Evolutionary conservation across 768 basidiomycete genomes (phyloP).

Genomic region (Coprinopsis strossmayeri): DNA sequence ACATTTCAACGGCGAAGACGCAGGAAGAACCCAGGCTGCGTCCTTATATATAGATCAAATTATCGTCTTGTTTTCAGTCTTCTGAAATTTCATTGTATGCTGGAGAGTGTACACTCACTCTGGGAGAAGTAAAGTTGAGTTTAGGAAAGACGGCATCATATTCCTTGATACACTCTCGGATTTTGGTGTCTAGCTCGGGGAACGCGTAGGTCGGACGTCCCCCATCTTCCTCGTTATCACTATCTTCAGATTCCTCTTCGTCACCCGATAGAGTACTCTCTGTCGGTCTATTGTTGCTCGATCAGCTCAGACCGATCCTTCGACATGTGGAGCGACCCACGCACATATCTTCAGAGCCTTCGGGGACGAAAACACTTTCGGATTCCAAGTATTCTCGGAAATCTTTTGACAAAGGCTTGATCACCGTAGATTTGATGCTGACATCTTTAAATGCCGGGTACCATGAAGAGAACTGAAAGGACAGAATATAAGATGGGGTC

Average conservation of each 20-base stretch:
- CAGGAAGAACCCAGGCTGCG: conserved; percentile 84
- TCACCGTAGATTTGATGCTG: conserved; percentile 68
- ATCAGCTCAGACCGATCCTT: no score
- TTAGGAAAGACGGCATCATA: conserved; percentile 92
- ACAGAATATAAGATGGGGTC: conserved; percentile 46
- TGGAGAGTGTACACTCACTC: conserved; percentile 37
- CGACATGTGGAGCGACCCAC: conserved; percentile 20
- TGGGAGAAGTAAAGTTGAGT: conserved; percentile 93
- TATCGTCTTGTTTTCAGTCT: no score
- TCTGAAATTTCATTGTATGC: no score
- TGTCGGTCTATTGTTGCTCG: conserved; percentile 42
- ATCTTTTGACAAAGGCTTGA: conserved; percentile 55
- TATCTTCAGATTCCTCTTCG: conserved; percentile 33
- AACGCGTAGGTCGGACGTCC: conserved; percentile 49
- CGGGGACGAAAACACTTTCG: conserved; percentile 82
- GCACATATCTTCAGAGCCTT: conserved; percentile 74
- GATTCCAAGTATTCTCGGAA: conserved; percentile 72
- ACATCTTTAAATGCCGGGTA: conserved; percentile 60
- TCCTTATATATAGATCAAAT: no score
- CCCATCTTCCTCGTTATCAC: conserved; percentile 33
- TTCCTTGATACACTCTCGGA: conserved; percentile 53
- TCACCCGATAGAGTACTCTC: conserved; percentile 58
- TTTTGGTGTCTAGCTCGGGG: conserved; percentile 72
- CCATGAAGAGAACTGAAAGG: conserved; percentile 85
- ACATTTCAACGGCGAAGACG: conserved; percentile 81